phyloP scores from a whole-genome alignment of 495 filamentous ascomycete species.

The Platismatia glauca region DNA sequence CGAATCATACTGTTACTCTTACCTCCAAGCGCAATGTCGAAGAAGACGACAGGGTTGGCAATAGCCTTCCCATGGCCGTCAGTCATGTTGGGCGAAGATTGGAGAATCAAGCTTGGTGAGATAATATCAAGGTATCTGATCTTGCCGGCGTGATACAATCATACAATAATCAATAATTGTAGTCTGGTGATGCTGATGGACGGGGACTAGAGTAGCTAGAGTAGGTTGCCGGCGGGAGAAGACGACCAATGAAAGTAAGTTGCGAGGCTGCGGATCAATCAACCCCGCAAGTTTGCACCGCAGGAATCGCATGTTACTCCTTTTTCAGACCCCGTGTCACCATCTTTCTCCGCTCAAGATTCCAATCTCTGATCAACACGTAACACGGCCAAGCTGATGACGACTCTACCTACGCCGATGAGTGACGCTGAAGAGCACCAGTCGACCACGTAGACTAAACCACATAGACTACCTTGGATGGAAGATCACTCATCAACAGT shows the following conservation, averaged over 20 bases:
- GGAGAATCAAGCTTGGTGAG: not conserved
- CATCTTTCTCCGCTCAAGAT: too few species aligned
- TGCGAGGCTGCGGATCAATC: not conserved
- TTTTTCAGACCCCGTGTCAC: too few species aligned
- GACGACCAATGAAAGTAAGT: not conserved
- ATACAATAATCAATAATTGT: too few species aligned
- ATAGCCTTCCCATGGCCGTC: constrained; percentile 9
- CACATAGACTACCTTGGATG: too few species aligned
- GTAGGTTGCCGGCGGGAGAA: not conserved
- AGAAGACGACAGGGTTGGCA: constrained; percentile 68
- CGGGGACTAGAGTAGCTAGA: not conserved
- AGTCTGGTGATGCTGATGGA: not conserved
- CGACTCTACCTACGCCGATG: too few species aligned
- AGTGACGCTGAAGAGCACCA: too few species aligned
- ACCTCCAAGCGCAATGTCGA: constrained; percentile 90
- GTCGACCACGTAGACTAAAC: too few species aligned
- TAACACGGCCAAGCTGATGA: too few species aligned
- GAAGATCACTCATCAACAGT: too few species aligned
- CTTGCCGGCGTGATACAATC: not conserved
- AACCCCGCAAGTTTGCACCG: too few species aligned
- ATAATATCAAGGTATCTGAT: not conserved
- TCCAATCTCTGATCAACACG: too few species aligned
- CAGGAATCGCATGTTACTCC: too few species aligned
- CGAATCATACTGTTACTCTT: constrained; percentile 26
- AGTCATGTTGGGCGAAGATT: constrained; percentile 11